These are phyloP conservation scores for Magnusiomyces sp. DNA, from an alignment of 1,139 yeast genomes.

Conservation along the genomic window DNA sequence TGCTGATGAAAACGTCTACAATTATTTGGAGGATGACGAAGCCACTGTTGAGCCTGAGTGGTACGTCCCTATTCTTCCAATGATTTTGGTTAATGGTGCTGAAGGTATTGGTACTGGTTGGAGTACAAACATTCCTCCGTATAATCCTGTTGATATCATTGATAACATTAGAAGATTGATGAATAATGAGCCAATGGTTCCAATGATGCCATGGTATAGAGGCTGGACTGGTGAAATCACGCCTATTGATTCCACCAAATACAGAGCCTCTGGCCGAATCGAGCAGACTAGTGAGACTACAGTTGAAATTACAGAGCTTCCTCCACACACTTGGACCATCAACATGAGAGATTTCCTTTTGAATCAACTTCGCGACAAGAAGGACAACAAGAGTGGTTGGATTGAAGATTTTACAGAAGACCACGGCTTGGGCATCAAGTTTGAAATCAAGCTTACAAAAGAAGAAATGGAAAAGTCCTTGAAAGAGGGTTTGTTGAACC, in stretches of 20 bases:
- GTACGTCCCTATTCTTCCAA: slow-evolving; percentile 89
- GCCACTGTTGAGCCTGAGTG: slow-evolving; percentile 92
- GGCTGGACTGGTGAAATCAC: slow-evolving; percentile 91
- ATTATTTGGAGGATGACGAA: slow-evolving; percentile 87
- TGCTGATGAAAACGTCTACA: slow-evolving; percentile 69
- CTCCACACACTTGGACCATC: slow-evolving; percentile 88
- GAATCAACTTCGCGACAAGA: slow-evolving; percentile 44
- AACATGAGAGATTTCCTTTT: slow-evolving; percentile 78
- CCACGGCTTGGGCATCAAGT: slow-evolving; percentile 73
- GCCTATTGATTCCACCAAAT: slow-evolving; percentile 50
- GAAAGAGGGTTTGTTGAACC: slow-evolving; percentile 66
- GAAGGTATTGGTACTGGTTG: slow-evolving; percentile 99
- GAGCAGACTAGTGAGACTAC: slow-evolving; percentile 75
- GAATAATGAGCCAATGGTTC: slow-evolving; percentile 60
- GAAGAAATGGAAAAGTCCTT: slow-evolving; percentile 80
- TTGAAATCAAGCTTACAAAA: slow-evolving; percentile 61
- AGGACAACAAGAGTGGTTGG: slow-evolving; percentile 54
- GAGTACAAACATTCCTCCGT: slow-evolving; percentile 90
- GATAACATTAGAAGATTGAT: slow-evolving; percentile 62
- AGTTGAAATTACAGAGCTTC: slow-evolving; percentile 84
- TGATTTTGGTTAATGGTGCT: slow-evolving; percentile 87
- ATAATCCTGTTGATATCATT: slow-evolving; percentile 79
- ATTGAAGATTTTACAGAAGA: slow-evolving; percentile 94
- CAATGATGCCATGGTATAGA: slow-evolving; percentile 89
- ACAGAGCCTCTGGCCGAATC: slow-evolving; percentile 67